phyloP scores from a whole-genome alignment of 192 early-diverging fungal species.

The Backusella morwellensis region DNA sequence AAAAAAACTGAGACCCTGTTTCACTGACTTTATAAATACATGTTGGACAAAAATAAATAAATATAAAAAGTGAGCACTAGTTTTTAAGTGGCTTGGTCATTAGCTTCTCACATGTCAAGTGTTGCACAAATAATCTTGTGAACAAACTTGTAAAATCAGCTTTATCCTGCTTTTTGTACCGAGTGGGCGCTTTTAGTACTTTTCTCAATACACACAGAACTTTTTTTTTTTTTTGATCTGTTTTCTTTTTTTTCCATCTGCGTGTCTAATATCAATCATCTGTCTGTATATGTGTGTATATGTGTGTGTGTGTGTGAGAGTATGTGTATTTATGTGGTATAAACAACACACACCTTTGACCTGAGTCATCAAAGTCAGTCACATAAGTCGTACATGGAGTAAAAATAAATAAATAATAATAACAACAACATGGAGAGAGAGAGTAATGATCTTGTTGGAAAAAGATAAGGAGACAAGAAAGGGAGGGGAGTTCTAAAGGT shows the following conservation, averaged over 20 bases:
- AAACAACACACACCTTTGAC: not conserved
- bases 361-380: not conserved
- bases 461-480: not conserved
- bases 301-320: not conserved
- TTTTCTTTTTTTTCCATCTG: not conserved
- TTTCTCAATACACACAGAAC: not conserved
- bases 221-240: not conserved
- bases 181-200: not conserved
- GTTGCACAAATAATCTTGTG: not conserved
- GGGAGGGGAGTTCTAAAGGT: not conserved
- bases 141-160: conserved; percentile 4
- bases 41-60: not conserved
- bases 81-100: not conserved
- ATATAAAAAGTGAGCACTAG: not conserved
- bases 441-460: not conserved
- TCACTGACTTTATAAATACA: not conserved
- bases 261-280: not conserved
- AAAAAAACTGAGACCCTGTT: not conserved
- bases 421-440: not conserved
- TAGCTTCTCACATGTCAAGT: not conserved
- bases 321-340: not conserved
- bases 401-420: not conserved
- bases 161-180: conserved; percentile 5
- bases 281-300: not conserved
- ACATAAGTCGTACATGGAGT: not conserved